Evolutionary conservation across 2,329 filamentous ascomycete genomes (phyloP).

Genomic region (Botryotinia globosa): DNA sequence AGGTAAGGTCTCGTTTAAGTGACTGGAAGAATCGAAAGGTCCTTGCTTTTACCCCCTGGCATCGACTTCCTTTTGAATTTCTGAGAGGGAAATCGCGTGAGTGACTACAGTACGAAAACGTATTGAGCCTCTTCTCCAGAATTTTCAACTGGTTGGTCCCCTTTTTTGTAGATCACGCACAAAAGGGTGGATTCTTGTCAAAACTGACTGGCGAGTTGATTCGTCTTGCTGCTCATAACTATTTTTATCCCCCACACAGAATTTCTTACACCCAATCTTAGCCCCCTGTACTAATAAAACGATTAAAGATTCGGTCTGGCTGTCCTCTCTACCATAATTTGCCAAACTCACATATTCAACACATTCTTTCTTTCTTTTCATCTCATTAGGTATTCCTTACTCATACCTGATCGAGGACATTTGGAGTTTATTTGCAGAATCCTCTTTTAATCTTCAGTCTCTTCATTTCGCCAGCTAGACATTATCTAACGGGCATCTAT

Average conservation of each 20-base stretch:
- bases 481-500: conserved; percentile 5
- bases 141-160: conserved; percentile 8
- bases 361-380: background rate
- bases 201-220: background rate
- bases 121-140: conserved; percentile 1
- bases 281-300: background rate
- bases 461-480: background rate
- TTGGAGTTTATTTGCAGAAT: background rate
- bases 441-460: background rate
- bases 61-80: background rate
- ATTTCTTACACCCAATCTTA: conserved; percentile 14
- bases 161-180: conserved; percentile 8
- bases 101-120: background rate
- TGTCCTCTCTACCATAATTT: conserved; percentile 12
- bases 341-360: background rate
- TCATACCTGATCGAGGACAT: background rate
- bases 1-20: background rate
- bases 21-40: background rate
- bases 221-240: background rate
- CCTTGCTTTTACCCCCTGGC: background rate
- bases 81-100: too few relatives aligned
- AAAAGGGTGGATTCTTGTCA: conserved; percentile 1
- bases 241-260: conserved; percentile 9
- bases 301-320: conserved; percentile 14
- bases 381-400: background rate